Base-by-base conservation (phyloP, 1,284 basidiomycete species). In the Moesziomyces sp. region DNA sequence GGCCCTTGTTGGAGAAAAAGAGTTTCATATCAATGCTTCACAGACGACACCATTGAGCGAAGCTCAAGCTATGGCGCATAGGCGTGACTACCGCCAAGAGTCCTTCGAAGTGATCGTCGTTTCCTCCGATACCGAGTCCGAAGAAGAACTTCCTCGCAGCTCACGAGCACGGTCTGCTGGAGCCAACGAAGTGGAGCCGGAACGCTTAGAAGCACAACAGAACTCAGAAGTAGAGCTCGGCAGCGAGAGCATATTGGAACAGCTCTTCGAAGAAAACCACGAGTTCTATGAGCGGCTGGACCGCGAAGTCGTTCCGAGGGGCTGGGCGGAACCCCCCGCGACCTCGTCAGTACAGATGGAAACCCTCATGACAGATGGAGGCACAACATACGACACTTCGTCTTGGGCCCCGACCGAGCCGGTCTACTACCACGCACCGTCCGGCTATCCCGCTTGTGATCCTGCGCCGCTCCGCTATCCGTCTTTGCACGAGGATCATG, bases 71-170 rank as follows among this genome's bases (percentile, higher is more conserved):
- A 5, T 16, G 14, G 7, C 16, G 38, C 14, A 18, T 3, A 16
- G 16, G 38, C 5, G 5, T 14, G 3, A 3, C 38, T 40, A 16
- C 18, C 16, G 5, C 38, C 16, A 40, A 18, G 38, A 40, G 38
- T 16, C 38, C 16, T 8, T 40, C 38, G 69, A 72, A 16, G 53
- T 66, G 21, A 72, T 72, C 19, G 49, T 59, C 21, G n/a, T 72
- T 11, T 72, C 69, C 0, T 66, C 64, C 1, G 69, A 72, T 35
- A 54, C 50, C 48, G 63, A 65, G 21, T 42, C 62, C 5, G 46
- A 55, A 3, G 38, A 47, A 10, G 55, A 61, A n/a, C n/a, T 45
- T 7, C 1, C 47, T 7, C 28, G 1, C 13, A 1, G 16, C 38
- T 16, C 28, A n/a, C n/a, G 35, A 34, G 35, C 51, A 54, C 44